Evolutionary conservation across 352 stramenopile genomes (phyloP).

Genomic region (Plasmopara muralis): DNA sequence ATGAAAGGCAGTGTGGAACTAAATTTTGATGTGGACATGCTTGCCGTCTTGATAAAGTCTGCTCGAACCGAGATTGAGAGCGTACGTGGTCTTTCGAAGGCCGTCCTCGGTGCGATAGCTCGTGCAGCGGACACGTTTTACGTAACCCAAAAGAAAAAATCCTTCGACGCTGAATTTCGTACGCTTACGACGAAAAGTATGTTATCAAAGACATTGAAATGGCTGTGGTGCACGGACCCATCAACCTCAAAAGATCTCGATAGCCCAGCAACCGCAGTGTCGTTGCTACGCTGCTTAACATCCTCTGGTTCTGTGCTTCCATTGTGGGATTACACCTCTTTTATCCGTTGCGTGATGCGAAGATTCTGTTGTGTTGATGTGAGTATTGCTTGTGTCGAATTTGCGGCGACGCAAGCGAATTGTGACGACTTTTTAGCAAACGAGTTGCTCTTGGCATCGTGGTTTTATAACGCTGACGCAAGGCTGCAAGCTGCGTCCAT

Average conservation of each 20-base stretch:
- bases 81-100: conserved; percentile 1
- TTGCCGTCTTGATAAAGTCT: conserved; percentile 15
- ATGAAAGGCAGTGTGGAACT: conserved; percentile 13
- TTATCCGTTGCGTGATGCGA: conserved; percentile 24
- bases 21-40: conserved; percentile 17
- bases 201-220: conserved; percentile 29
- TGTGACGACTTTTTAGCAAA: conserved; percentile 29
- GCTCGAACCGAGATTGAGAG: conserved; percentile 8
- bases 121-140: conserved; percentile 24
- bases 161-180: conserved; percentile 35
- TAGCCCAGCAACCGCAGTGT: conserved; percentile 5
- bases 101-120: conserved; percentile 32
- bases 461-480: conserved; percentile 16
- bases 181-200: conserved; percentile 25
- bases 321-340: conserved; percentile 25
- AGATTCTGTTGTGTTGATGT: conserved; percentile 22
- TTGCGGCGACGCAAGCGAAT: conserved; percentile 30
- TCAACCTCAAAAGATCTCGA: conserved; percentile 4
- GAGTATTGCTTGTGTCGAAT: conserved; percentile 23
- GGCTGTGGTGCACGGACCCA: conserved; percentile 21
- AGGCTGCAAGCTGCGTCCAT: conserved; percentile 23
- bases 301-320: conserved; percentile 19
- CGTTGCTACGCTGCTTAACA: conserved; percentile 24
- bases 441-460: conserved; percentile 16
- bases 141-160: conserved; percentile 43